Base-by-base conservation (phyloP, 306 rosid genomes). In the Vicia villosa region DNA sequence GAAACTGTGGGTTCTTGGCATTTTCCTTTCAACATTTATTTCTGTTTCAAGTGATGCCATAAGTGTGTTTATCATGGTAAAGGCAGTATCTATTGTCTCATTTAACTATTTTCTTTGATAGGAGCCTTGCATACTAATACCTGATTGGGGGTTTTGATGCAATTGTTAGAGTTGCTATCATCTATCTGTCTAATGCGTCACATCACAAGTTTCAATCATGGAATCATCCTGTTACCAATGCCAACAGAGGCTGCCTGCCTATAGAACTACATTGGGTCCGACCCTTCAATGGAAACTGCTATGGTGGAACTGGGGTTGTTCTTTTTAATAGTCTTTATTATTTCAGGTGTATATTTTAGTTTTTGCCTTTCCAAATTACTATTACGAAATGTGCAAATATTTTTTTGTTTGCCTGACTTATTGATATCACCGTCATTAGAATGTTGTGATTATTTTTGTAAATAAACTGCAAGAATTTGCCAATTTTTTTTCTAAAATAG, bases 401-500 rank as follows among this genome's bases (percentile, higher is more conserved):
- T 24, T 56, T 10, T 36, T 68, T 43, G 21, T 73, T 49, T 69
- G 51, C 43, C 10, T 32, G 38, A 56, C 64, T 30, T 66, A 34
- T 73, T 59, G 62, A 51, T 49, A 51, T 73, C 41, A 61, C 63
- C 36, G 26, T 17, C 59, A 60, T 62, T 32, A 47, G 50, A 67
- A 60, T 65, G 71, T 50, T 61, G 28, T 55, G 59, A 55, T 28
- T 69, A 37, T 52, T 52, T 52, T 52, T 21, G 30, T 22, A 52
- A 21, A 52, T 21, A 10, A 52, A 11, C 16, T 52, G 8, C 2
- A 52, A 52, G 15, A 21, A 52, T 52, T 81, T 30, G 49, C 61
- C 54, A 19, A 32, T 19, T n/a, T 77, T 66, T 28, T 57, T n/a
- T 24, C 66, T 1, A 16, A 43, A 68, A 49, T 79, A 72, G 82